Base-by-base conservation (phyloP, 192 early-diverging fungal species). In the Umbelopsis sp. region DNA sequence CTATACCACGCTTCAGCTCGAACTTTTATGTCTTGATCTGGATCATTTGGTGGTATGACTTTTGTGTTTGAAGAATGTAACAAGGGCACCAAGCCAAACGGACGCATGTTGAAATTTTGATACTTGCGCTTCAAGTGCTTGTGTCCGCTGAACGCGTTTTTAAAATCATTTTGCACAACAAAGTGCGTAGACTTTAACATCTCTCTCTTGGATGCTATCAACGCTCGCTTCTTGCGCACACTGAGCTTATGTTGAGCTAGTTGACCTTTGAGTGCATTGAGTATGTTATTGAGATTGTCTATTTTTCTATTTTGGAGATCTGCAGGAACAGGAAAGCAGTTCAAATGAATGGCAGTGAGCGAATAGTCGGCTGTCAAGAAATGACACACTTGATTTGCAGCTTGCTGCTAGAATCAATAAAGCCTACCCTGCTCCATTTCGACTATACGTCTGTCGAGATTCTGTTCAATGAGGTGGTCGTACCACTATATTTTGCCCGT, bases 221-320 rank as follows among this genome's bases (percentile, higher is more conserved):
- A n/a, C 0, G 55, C 18, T 35, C 25, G 55, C 33, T 25, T 61
- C 16, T 61, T 61, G 55, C 55, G 55, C 7, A 61, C 27, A 25
- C 30, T 37, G 11, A 61, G 55, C 16, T 61, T 61, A 18, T 61
- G 27, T 27, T 25, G 9, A 11, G 33, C 15, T 33, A 61, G 2
- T 35, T 61, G 55, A 1, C 16, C 4, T 15, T 61, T 30, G 27
- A 61, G 33, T 22, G 55, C 18, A 61, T 61, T n/a, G 15, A 61
- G 55, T 16, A 61, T 61, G 27, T 7, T 61, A 16, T 35, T 61
- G 27, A 61, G 55, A 33, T 61, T 61, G 4, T 61, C 23, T n/a
- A 35, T 18, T 30, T 61, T 13, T 4, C 13, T 61, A 35, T 61
- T 30, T 61, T 11, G 3, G 27, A 18, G 10, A 16, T 58, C 11